A percentile compares a stretch with the other conserved stretches of the same genome.
Evolutionary conservation across 1,284 basidiomycete genomes (phyloP).

Genomic region (Phaffia rhodozyma): DNA sequence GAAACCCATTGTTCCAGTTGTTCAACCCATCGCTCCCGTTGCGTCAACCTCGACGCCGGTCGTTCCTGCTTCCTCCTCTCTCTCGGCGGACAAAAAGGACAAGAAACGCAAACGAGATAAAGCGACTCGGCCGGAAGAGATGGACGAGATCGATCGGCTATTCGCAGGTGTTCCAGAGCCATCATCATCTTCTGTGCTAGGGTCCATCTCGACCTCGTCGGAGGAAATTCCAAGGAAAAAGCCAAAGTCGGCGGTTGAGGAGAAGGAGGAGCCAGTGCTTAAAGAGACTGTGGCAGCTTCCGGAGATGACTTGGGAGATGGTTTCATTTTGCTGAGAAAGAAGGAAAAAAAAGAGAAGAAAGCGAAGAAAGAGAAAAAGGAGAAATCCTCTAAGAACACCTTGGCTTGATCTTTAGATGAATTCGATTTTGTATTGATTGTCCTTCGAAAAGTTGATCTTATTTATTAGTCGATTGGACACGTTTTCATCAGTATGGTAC

Average conservation of each 20-base stretch:
- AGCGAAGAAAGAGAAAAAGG: conserved; percentile 21
- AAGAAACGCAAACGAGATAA: conserved; percentile 25
- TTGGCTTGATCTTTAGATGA: no score
- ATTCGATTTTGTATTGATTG: no score
- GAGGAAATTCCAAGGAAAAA: conserved; percentile 11
- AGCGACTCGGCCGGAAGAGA: conserved; percentile 46
- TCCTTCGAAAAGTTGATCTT: no score
- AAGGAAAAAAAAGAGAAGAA: conserved; percentile 22
- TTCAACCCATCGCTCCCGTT: conserved; percentile 11
- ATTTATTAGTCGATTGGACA: no score
- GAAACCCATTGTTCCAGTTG: background rate
- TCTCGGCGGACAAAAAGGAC: conserved; percentile 12
- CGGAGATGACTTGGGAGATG: background rate
- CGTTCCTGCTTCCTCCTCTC: background rate
- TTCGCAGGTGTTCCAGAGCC: background rate
- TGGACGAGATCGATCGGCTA: conserved; percentile 50
- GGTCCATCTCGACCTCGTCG: background rate
- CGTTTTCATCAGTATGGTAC: no score
- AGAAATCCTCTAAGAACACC: background rate
- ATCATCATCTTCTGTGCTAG: background rate
- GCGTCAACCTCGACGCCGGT: background rate
- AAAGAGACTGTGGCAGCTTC: background rate
- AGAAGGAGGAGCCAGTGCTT: conserved; percentile 9
- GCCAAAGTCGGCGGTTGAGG: conserved; percentile 14
- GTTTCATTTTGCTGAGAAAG: conserved; percentile 12